Conservation (phyloP, 768 basidiomycete species). For the Hebeloma cylindrosporum region DNA sequence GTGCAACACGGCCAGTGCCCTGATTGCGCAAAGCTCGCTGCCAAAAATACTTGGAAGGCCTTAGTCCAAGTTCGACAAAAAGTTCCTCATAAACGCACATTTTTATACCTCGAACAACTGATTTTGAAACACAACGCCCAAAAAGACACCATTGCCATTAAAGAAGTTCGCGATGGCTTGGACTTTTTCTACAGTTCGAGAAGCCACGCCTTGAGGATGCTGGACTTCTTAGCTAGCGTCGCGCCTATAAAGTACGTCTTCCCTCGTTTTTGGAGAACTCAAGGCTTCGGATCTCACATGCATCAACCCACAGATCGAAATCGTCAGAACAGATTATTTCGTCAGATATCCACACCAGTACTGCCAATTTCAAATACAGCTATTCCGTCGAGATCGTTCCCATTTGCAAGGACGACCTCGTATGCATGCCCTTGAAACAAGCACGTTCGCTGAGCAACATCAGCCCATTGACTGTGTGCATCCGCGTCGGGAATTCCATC, state of each 20-base stretch:
- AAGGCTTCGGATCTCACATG: constrained; percentile 7
- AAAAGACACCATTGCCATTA: constrained; percentile 92
- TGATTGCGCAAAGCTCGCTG: constrained; percentile 89
- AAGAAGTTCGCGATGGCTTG: constrained; percentile 91
- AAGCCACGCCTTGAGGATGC: constrained; percentile 94
- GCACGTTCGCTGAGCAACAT: constrained; percentile 87
- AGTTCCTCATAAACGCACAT: constrained; percentile 96
- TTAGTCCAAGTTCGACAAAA: constrained; percentile 99
- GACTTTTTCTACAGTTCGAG: constrained; percentile 96
- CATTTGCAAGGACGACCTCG: constrained; percentile 96
- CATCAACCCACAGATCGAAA: constrained; percentile 70
- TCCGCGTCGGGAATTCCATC: constrained; percentile 87
- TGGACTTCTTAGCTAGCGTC: constrained; percentile 85
- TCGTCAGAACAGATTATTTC: constrained; percentile 93
- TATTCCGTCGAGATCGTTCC: constrained; percentile 97
- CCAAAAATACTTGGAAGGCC: constrained; percentile 99
- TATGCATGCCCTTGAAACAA: constrained; percentile 82
- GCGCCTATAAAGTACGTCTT: constrained; percentile 78
- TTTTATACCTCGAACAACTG: constrained; percentile 95
- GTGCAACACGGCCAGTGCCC: constrained; percentile 95
- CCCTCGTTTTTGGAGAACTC: not conserved
- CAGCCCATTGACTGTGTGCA: constrained; percentile 82
- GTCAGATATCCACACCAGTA: constrained; percentile 86
- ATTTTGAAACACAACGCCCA: constrained; percentile 96
- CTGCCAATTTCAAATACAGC: constrained; percentile 95